A percentile compares a stretch with the other conserved stretches of the same genome.
These are phyloP conservation scores for Bassia scoparia DNA, from an alignment of 148 eudicot species.

Conservation along the genomic window DNA sequence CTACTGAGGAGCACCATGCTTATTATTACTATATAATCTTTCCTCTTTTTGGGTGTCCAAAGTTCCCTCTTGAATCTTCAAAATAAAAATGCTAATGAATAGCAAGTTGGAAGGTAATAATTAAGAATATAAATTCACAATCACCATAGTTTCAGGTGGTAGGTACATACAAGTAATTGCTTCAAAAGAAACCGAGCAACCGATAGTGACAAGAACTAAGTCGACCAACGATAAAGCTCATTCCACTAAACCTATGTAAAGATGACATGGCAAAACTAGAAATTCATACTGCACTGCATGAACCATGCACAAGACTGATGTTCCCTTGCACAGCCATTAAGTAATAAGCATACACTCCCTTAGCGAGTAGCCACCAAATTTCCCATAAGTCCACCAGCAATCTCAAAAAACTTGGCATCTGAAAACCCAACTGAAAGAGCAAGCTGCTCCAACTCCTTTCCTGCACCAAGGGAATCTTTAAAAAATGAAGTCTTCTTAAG, in stretches of 20 bases:
- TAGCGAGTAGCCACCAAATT: conserved; percentile 68
- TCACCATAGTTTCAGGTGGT: background rate
- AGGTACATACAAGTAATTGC: background rate
- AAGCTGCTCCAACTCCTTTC: conserved; percentile 72
- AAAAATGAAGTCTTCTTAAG: background rate
- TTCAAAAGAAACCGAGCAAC: no score
- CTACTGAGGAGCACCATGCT: no score
- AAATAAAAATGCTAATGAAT: background rate
- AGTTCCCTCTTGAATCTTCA: background rate
- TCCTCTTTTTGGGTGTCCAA: background rate
- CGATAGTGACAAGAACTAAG: conserved; percentile 3
- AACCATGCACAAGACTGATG: conserved; percentile 3
- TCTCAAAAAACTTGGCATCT: conserved; percentile 60
- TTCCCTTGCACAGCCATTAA: conserved; percentile 20
- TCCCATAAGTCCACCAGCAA: conserved; percentile 82
- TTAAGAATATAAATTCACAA: background rate
- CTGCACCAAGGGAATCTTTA: conserved; percentile 35
- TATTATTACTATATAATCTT: background rate
- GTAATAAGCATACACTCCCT: conserved; percentile 10
- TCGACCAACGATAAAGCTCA: conserved; percentile 3
- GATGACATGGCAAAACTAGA: background rate
- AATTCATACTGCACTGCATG: conserved; percentile 6
- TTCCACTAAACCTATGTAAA: background rate
- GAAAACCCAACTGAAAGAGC: conserved; percentile 68
- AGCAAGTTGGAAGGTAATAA: background rate